phyloP scores from a whole-genome alignment of 2,329 filamentous ascomycete genomes.

The Arthrobotrys pseudoclavata region DNA sequence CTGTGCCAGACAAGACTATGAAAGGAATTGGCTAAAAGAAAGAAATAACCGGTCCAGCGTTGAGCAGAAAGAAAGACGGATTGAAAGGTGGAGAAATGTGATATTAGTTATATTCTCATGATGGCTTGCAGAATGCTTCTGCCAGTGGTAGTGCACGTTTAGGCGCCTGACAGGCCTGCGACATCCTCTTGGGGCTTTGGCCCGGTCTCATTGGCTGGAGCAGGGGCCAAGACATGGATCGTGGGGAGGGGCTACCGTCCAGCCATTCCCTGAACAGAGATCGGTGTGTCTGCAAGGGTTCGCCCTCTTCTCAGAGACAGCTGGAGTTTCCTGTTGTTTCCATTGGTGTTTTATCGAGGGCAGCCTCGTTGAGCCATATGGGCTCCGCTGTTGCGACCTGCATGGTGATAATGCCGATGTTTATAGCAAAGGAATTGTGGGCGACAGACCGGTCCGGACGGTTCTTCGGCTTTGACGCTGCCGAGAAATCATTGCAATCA shows the following conservation, averaged over 20 bases:
- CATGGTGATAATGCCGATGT: constrained; percentile 13
- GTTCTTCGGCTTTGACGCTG: constrained; percentile 29
- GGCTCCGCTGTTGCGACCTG: constrained; percentile 3
- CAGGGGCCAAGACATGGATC: constrained; percentile 47
- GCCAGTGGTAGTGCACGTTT: constrained; percentile 53
- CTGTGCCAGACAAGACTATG: constrained; percentile 59
- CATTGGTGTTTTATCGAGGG: constrained; percentile 60
- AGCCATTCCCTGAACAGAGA: constrained; percentile 53
- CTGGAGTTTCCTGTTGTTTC: constrained; percentile 56
- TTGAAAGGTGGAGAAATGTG: constrained; percentile 53
- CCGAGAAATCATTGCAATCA: constrained; percentile 27
- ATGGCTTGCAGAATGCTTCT: constrained; percentile 57
- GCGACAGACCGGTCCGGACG: constrained; percentile 17
- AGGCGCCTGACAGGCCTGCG: constrained; percentile 59
- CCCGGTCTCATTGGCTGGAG: constrained; percentile 41
- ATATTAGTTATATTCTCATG: constrained; percentile 60
- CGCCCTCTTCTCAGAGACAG: constrained; percentile 38
- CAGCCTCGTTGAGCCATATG: constrained; percentile 11
- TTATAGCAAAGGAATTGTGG: constrained; percentile 22
- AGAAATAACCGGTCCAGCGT: constrained; percentile 54
- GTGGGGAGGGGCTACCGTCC: constrained; percentile 42
- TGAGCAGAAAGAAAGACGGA: constrained; percentile 41
- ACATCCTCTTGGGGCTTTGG: constrained; percentile 44
- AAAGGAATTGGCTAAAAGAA: constrained; percentile 60
- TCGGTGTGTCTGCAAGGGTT: constrained; percentile 52